A percentile compares a stretch with the other conserved stretches of the same genome.
Conservation (phyloP, 1,284 basidiomycete genomes). For the Fistulinella staudtii region DNA sequence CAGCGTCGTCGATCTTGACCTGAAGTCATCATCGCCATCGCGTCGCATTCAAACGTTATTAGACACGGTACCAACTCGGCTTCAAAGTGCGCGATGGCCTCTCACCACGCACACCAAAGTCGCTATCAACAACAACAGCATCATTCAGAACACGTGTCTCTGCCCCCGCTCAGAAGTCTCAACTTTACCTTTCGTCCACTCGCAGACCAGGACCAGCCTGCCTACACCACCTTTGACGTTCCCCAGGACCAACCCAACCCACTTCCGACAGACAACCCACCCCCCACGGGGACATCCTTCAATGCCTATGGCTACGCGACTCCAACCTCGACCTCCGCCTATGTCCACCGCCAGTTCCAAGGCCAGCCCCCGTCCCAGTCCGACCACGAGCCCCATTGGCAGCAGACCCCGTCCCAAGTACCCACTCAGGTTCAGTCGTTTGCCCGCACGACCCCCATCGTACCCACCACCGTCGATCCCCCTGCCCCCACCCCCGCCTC, state of each 20-base stretch:
- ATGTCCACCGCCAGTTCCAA: constrained; percentile 28
- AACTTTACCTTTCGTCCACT: constrained; percentile 48
- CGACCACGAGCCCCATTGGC: constrained; percentile 27
- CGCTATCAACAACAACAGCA: constrained; percentile 25
- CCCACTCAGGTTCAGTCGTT: constrained; percentile 23
- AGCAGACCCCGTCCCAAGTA: constrained; percentile 22
- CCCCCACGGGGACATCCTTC: constrained; percentile 21
- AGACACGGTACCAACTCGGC: constrained; percentile 7
- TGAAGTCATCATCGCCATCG: constrained; percentile 16
- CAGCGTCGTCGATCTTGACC: constrained; percentile 2
- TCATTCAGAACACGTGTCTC: no score
- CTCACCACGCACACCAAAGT: constrained; percentile 29
- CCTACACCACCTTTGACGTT: constrained; percentile 19
- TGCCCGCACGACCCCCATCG: constrained; percentile 30
- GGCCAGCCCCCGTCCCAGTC: constrained; percentile 25
- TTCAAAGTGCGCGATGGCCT: constrained; percentile 24
- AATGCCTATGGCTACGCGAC: constrained; percentile 27
- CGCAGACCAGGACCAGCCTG: constrained; percentile 24
- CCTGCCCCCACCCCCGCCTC: constrained; percentile 12
- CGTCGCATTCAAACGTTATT: constrained; percentile 18
- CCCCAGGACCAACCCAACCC: constrained; percentile 18
- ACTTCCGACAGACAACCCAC: background rate
- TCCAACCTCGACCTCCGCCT: constrained; percentile 27
- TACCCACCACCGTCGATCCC: constrained; percentile 37
- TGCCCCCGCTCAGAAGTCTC: constrained; percentile 65